Evolutionary conservation across 2,329 filamentous ascomycete species (phyloP).

Genomic region (Westerdykella sp.): DNA sequence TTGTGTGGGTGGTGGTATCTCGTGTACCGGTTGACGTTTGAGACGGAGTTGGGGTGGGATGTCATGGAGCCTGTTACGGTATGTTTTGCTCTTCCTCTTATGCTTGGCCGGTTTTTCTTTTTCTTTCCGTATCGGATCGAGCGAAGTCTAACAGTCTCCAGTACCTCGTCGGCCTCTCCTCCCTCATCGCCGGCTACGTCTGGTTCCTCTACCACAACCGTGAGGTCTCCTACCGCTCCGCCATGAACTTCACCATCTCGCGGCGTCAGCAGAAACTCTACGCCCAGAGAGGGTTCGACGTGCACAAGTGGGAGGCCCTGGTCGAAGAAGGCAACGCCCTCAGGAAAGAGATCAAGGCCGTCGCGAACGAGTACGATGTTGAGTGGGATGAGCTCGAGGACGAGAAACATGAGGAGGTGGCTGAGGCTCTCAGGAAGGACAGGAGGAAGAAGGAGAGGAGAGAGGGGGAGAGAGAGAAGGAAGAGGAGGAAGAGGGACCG

Average conservation of each 20-base stretch:
- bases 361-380: conserved; percentile 82
- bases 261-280: conserved; percentile 73
- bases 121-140: neutral
- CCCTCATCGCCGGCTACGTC: conserved; percentile 81
- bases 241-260: conserved; percentile 80
- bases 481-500: neutral
- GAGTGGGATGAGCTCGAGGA: conserved; percentile 78
- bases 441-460: conserved; percentile 33
- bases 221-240: conserved; percentile 78
- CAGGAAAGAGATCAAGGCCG: conserved; percentile 68
- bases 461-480: conserved; percentile 18
- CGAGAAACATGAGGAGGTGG: conserved; percentile 58
- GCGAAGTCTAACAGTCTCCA: conserved; percentile 3
- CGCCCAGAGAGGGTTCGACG: conserved; percentile 66
- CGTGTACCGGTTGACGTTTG: conserved; percentile 64
- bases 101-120: too few species aligned
- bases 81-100: conserved; percentile 9
- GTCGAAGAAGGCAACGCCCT: conserved; percentile 75
- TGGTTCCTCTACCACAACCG: conserved; percentile 93
- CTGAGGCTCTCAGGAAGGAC: conserved; percentile 48
- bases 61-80: conserved; percentile 80
- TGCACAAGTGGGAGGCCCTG: conserved; percentile 68
- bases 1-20: conserved; percentile 73
- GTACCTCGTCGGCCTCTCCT: conserved; percentile 79
- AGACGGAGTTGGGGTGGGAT: conserved; percentile 79